Conservation (phyloP, 257 asterid genomes). For the Pogostemon cablin region DNA sequence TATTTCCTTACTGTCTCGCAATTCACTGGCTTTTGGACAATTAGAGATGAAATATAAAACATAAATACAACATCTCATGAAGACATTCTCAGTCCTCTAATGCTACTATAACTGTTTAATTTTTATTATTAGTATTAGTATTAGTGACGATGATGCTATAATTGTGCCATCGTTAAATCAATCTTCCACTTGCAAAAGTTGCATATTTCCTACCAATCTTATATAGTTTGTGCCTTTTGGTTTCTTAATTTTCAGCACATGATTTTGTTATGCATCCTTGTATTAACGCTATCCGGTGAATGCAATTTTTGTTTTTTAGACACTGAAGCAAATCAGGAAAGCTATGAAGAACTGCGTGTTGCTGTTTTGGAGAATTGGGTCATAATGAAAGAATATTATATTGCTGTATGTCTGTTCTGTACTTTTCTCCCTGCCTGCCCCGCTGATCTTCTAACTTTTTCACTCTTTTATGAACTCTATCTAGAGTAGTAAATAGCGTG, state of each 20-base stretch:
- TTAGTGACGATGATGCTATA: background rate
- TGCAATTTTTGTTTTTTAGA: constrained; percentile 40
- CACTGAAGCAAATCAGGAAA: constrained; percentile 47
- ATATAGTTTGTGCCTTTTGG: background rate
- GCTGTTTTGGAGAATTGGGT: constrained; percentile 64
- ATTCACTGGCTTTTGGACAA: constrained; percentile 11
- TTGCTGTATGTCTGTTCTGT: constrained; percentile 53
- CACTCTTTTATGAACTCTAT: constrained; percentile 4
- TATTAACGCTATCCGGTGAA: constrained; percentile 22
- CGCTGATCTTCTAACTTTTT: background rate
- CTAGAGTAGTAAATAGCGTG: constrained; percentile 25
- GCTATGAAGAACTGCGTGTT: constrained; percentile 60
- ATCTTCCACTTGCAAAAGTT: background rate
- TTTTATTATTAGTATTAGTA: no score
- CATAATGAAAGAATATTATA: constrained; percentile 69
- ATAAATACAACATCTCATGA: constrained; percentile 15
- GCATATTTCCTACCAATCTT: constrained; percentile 7
- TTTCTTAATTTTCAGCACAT: constrained; percentile 23
- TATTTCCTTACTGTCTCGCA: constrained; percentile 3
- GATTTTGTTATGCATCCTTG: constrained; percentile 27
- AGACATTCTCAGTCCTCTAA: constrained; percentile 8
- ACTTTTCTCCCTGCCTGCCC: background rate
- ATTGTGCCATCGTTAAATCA: constrained; percentile 16
- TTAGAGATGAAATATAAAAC: constrained; percentile 1
- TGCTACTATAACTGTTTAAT: background rate